These are phyloP conservation scores for Fusarium heterosporum DNA, from an alignment of 2,329 filamentous ascomycete species.

Conservation along the genomic window DNA sequence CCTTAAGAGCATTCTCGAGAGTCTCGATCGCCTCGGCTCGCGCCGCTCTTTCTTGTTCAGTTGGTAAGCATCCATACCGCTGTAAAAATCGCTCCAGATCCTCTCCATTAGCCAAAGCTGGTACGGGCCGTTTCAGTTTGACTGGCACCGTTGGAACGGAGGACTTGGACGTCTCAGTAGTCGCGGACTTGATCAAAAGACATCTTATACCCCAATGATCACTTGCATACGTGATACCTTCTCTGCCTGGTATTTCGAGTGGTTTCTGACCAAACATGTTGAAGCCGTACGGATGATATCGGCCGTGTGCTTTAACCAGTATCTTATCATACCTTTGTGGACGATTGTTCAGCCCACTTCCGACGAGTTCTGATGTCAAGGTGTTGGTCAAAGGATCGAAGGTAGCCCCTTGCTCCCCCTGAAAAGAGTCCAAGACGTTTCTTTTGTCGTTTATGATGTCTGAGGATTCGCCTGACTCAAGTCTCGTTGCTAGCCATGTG, in stretches of 20 bases:
- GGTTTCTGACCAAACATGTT: constrained; percentile 65
- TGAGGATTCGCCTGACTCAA: constrained; percentile 58
- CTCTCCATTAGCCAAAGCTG: constrained; percentile 48
- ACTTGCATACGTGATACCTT: constrained; percentile 54
- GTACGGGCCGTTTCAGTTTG: constrained; percentile 46
- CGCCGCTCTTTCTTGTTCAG: constrained; percentile 54
- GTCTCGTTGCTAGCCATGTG: constrained; percentile 61
- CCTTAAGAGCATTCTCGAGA: constrained; percentile 57
- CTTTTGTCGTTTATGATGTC: constrained; percentile 42
- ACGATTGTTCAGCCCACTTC: constrained; percentile 60
- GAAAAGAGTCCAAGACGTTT: constrained; percentile 54
- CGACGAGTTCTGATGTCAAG: constrained; percentile 64
- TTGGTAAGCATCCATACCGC: constrained; percentile 59
- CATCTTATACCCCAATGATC: constrained; percentile 70
- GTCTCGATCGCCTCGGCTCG: constrained; percentile 60
- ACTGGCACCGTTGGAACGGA: constrained; percentile 42
- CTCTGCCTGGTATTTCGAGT: neutral
- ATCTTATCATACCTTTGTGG: constrained; percentile 76
- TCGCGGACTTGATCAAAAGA: constrained; percentile 47
- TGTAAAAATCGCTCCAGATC: constrained; percentile 55
- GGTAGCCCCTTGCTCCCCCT: constrained; percentile 73
- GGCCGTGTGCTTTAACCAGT: constrained; percentile 58
- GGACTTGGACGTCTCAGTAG: constrained; percentile 2
- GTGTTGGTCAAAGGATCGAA: constrained; percentile 70
- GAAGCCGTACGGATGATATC: constrained; percentile 57